Percentiles rank a stretch among this genome's conserved stretches.
phyloP scores from a whole-genome alignment of 1,139 yeast species.

The Diutina sp. region DNA sequence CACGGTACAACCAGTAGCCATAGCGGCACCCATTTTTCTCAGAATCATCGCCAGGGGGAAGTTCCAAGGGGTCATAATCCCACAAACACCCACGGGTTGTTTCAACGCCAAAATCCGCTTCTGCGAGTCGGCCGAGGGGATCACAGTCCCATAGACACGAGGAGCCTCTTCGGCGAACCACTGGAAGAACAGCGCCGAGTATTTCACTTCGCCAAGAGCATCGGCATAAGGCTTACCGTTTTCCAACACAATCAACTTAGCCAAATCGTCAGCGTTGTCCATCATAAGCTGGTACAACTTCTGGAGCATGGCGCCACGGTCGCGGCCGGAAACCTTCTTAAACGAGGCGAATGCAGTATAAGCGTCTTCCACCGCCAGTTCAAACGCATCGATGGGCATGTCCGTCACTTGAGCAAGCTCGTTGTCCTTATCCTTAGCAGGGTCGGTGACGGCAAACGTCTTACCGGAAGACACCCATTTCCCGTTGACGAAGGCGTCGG shows the following conservation, averaged over 20 bases:
- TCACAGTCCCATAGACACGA: constrained; percentile 58
- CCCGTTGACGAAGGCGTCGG: constrained; percentile 57
- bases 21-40: constrained; percentile 80
- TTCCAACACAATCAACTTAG: constrained; percentile 60
- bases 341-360: constrained; percentile 44
- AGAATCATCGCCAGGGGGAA: constrained; percentile 94
- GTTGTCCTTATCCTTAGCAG: constrained; percentile 46
- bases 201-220: constrained; percentile 62
- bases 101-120: constrained; percentile 53
- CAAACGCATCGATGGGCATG: neutral
- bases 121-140: constrained; percentile 45
- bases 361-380: constrained; percentile 49
- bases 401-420: constrained; percentile 7
- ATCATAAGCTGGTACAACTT: constrained; percentile 45
- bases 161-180: constrained; percentile 89
- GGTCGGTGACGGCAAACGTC: constrained; percentile 59
- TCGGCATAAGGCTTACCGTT: constrained; percentile 76
- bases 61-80: constrained; percentile 86
- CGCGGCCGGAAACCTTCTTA: constrained; percentile 47
- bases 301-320: constrained; percentile 54
- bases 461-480: constrained; percentile 24
- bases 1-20: constrained; percentile 88
- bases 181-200: constrained; percentile 71
- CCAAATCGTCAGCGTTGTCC: constrained; percentile 63
- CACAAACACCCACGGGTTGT: constrained; percentile 28